phyloP scores from a whole-genome alignment of 495 filamentous ascomycete genomes.

The Patellaria atrata region DNA sequence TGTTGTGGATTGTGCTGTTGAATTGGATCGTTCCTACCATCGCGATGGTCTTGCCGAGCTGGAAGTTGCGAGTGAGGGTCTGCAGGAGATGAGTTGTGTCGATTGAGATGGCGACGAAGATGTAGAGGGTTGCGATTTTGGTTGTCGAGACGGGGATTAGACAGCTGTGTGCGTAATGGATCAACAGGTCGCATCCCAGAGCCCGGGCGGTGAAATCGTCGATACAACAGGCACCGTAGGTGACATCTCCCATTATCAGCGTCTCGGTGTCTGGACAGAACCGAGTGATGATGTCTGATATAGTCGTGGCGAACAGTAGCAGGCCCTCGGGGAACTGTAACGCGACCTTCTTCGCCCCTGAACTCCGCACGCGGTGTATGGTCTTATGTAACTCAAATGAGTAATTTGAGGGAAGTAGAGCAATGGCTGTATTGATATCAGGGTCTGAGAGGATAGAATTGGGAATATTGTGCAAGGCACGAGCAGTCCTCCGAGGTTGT shows the following conservation, averaged over 20 bases:
- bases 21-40: slow-evolving; percentile 97
- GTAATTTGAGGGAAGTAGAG: slow-evolving; percentile 82
- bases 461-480: slow-evolving; percentile 81
- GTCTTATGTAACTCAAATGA: slow-evolving; percentile 98
- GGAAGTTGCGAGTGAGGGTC: slow-evolving; percentile 81
- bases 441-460: slow-evolving; percentile 71
- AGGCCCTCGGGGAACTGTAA: slow-evolving; percentile 95
- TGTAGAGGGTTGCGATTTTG: slow-evolving; percentile 87
- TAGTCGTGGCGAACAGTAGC: slow-evolving; percentile 89
- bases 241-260: slow-evolving; percentile 97
- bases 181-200: slow-evolving; percentile 83
- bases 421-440: slow-evolving; percentile 79
- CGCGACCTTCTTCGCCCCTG: slow-evolving; percentile 62
- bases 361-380: slow-evolving; percentile 78
- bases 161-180: slow-evolving; percentile 95
- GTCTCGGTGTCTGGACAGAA: slow-evolving; percentile 89
- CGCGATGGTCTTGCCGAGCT: slow-evolving; percentile 69
- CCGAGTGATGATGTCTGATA: slow-evolving; percentile 88
- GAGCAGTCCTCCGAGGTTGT: slow-evolving; percentile 48
- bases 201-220: slow-evolving; percentile 96
- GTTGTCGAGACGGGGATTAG: slow-evolving; percentile 93
- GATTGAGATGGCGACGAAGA: slow-evolving; percentile 96
- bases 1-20: slow-evolving; percentile 84
- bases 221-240: slow-evolving; percentile 97
- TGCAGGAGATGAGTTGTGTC: slow-evolving; percentile 74